phyloP scores from a whole-genome alignment of 1,284 basidiomycete species.

The Spongispora temasekensis region DNA sequence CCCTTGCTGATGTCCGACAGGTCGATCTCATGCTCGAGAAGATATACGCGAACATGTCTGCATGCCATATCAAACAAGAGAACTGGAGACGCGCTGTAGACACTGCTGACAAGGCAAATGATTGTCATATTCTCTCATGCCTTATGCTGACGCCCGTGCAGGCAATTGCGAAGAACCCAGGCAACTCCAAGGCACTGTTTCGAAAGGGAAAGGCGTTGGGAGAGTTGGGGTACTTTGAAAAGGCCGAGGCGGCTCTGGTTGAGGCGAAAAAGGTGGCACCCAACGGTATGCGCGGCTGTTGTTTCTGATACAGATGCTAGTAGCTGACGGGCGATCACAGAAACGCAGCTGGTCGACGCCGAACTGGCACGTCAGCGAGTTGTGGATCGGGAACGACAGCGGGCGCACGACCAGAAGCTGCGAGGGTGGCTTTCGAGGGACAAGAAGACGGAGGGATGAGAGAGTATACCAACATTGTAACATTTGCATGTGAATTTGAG shows the following conservation, averaged over 20 bases:
- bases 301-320: neutral
- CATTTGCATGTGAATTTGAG: no score
- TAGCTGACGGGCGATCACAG: constrained; percentile 38
- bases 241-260: constrained; percentile 61
- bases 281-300: constrained; percentile 42
- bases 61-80: constrained; percentile 72
- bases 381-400: constrained; percentile 66
- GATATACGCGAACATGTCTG: constrained; percentile 79
- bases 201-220: constrained; percentile 78
- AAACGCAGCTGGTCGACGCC: constrained; percentile 55
- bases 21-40: constrained; percentile 74
- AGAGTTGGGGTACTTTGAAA: constrained; percentile 73
- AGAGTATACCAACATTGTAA: neutral
- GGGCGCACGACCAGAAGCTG: constrained; percentile 65
- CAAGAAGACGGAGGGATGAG: constrained; percentile 26
- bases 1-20: constrained; percentile 38
- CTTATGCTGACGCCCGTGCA: constrained; percentile 27
- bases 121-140: neutral
- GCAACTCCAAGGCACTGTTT: constrained; percentile 76
- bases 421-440: constrained; percentile 55
- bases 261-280: constrained; percentile 65
- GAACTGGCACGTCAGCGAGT: constrained; percentile 61
- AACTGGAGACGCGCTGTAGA: constrained; percentile 78
- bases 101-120: constrained; percentile 67
- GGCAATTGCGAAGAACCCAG: constrained; percentile 70